These are phyloP conservation scores for Sporothrix globosa DNA, from an alignment of 2,329 filamentous ascomycete genomes.

Conservation along the genomic window DNA sequence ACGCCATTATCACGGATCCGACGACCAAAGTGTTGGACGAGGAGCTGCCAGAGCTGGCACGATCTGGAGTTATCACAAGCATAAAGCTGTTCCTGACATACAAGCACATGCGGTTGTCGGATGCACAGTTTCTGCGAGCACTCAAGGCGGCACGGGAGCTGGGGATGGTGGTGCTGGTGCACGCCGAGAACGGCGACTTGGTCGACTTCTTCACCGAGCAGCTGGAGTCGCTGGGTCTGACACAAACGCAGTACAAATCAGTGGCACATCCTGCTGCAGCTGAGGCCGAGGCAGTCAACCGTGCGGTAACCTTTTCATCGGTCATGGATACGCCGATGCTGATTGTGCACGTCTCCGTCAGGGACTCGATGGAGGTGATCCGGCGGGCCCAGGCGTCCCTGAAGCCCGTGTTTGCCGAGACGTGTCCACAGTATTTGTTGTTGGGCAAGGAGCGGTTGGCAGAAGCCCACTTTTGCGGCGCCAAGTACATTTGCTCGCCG, in stretches of 20 bases:
- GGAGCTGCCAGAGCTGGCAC: conserved; percentile 38
- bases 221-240: conserved; percentile 38
- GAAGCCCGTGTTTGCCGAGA: conserved; percentile 59
- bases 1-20: conserved; percentile 55
- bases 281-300: conserved; percentile 53
- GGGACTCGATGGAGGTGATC: conserved; percentile 53
- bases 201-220: conserved; percentile 40
- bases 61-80: conserved; percentile 49
- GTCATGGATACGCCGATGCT: conserved; percentile 54
- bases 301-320: conserved; percentile 53
- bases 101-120: conserved; percentile 52
- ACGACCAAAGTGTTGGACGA: conserved; percentile 43
- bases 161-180: conserved; percentile 58
- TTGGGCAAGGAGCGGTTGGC: conserved; percentile 47
- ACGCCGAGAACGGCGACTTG: conserved; percentile 69
- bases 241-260: conserved; percentile 51
- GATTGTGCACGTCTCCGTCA: conserved; percentile 56
- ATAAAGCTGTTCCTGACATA: conserved; percentile 59
- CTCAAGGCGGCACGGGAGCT: conserved; percentile 52
- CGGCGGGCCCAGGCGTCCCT: conserved; percentile 54
- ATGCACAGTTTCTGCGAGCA: conserved; percentile 54
- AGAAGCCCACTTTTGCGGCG: conserved; percentile 43
- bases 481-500: conserved; percentile 58
- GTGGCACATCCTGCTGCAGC: conserved; percentile 50
- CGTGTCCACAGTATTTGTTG: conserved; percentile 61